These are phyloP conservation scores for Colletotrichum orchidophilum DNA, from an alignment of 2,329 filamentous ascomycete species.

Conservation along the genomic window DNA sequence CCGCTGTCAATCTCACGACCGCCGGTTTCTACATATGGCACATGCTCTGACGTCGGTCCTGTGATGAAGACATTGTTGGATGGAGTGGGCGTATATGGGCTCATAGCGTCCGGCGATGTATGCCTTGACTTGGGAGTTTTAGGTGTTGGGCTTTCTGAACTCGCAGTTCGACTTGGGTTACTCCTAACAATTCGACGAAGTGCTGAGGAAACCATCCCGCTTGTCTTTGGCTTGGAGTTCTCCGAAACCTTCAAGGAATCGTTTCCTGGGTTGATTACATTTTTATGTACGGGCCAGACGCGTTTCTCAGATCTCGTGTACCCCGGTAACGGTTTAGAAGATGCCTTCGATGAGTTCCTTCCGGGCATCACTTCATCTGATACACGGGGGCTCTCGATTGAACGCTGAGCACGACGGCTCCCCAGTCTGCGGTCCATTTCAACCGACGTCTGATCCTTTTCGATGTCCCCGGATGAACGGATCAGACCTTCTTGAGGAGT, in stretches of 20 bases:
- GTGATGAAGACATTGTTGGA: background rate
- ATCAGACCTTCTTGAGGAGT: background rate
- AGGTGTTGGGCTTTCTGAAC: background rate
- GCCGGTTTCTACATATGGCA: background rate
- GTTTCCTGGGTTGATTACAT: background rate
- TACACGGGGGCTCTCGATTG: slow-evolving; percentile 27
- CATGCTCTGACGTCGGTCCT: background rate
- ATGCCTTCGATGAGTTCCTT: slow-evolving; percentile 40
- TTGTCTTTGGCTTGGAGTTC: background rate
- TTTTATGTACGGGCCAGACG: background rate
- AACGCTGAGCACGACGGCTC: background rate
- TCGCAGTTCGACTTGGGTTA: background rate
- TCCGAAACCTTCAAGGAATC: background rate
- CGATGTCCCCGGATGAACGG: background rate
- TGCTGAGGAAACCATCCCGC: background rate
- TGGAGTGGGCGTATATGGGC: background rate
- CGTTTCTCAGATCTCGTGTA: background rate
- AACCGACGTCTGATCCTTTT: background rate
- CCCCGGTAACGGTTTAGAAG: background rate
- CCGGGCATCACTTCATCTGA: slow-evolving; percentile 39
- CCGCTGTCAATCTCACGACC: background rate
- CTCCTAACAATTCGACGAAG: slow-evolving; percentile 13
- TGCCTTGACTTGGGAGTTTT: background rate
- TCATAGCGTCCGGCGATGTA: background rate
- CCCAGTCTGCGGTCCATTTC: background rate